Evolutionary conservation across 805 yeast species (phyloP), one percentile per base, ranked within the genome.

Genomic region (Nakazawaea ernobii): DNA sequence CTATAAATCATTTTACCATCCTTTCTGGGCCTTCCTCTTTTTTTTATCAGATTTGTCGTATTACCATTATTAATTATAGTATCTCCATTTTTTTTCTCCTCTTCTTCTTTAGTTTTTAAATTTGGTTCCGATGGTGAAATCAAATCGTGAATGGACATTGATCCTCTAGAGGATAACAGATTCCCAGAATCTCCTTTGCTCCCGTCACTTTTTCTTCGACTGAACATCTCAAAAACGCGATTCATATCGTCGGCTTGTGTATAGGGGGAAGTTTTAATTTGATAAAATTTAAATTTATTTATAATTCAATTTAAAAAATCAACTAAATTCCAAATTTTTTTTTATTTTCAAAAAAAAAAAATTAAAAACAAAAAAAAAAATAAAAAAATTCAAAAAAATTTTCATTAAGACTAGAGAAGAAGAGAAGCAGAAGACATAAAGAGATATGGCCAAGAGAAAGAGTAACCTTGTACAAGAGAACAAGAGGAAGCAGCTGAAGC

Each of bases 401-500:
- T 29, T 14, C 15, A 30, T 20, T 32, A 20, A 5, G 5, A 20
- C 5, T 3, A 20, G 24, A 20, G 24, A 20, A 20, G 24, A 20
- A 20, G 24, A 20, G 5, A 5, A 20, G 5, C 24, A 20, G n/a
- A n/a, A n/a, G n/a, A n/a, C n/a, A n/a, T 33, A 14, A 33, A 35
- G 37, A 38, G 27, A 26, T 14, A 47, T 47, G 49, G 49, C 46
- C 1, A 42, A 42, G 32, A 42, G 46, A 47, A 47, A 42, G 39
- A 30, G 28, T 11, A 26, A 24, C 9, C 26, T 27, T 15, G 39
- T 56, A 15, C 55, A 59, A n/a, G 62, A 57, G 14, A 50, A 50
- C n/a, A 63, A 60, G 50, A 63, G 74, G 42, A 73, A 70, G 57
- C 69, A 61, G 52, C 55, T 59, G 38, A 63, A 59, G 45, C 63